Base-by-base conservation (phyloP, 2,329 filamentous ascomycete species). In the Ascochyta clinopodiicola region DNA sequence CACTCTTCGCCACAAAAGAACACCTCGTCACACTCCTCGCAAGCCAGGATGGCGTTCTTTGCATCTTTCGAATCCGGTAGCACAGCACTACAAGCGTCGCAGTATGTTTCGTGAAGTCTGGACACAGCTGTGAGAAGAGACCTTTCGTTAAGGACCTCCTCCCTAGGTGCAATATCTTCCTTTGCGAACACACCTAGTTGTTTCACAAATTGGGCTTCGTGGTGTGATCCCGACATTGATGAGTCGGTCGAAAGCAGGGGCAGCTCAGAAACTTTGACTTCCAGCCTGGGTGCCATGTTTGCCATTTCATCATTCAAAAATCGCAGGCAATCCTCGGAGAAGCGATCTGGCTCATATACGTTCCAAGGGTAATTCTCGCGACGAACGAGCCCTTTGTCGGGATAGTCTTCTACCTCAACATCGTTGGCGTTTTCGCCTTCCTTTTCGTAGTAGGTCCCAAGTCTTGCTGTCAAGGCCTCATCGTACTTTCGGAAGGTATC, bases 171-270 rank as follows among this genome's bases (percentile, higher is more conserved):
- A 34, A 98, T 90, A 62, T 96, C 88, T 60, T 90, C 84, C 65
- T 87, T 91, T 7, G 93, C 94, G 72, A 98, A 98, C 3, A 99
- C 83, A 4, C 95, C 95, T 0, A 99, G 84, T 75, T 99, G 95
- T 57, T 85, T 84, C 63, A 87, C 88, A 5, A 84, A 88, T 21
- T 8, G 81, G 17, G 78, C 15, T 82, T 82, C 36, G 78, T 78
- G n/a, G 81, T 78, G 61, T 80, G 80, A 56, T 82, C 80, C 37
- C 13, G 61, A 24, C 1, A 9, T 25, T 15, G 43, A 50, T 12
- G 35, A 17, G 4, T 45, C 44, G 12, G 47, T 51, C 4, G 57
- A 55, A 13, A 98, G 78, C 0, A 90, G 80, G 0, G 94, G 95
- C 4, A 99, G 78, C 29, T 88, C 84, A 0, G 92, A 87, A 3